Evolutionary conservation across 192 early-diverging fungal species (phyloP).

Genomic region (Coemansia sp.): DNA sequence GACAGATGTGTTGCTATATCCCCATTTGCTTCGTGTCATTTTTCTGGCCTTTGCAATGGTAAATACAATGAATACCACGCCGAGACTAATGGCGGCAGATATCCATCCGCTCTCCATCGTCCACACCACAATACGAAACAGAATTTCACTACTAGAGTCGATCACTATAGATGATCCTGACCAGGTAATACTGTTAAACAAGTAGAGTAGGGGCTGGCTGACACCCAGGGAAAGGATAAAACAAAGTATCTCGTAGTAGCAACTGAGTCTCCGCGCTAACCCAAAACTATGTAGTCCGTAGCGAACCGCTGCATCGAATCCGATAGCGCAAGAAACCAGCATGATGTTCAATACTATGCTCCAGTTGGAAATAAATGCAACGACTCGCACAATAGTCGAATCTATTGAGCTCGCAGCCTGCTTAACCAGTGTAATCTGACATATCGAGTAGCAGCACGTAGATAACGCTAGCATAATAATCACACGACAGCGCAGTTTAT

Average conservation of each 20-base stretch:
- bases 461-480: conserved; percentile 12
- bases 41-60: conserved; percentile 24
- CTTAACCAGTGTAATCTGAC: conserved; percentile 16
- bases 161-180: conserved; percentile 8
- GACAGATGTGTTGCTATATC: conserved; percentile 2
- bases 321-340: conserved; percentile 18
- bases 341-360: conserved; percentile 13
- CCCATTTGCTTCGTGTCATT: not conserved
- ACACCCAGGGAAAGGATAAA: conserved; percentile 9
- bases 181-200: conserved; percentile 21
- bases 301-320: conserved; percentile 24
- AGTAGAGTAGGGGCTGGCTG: conserved; percentile 27
- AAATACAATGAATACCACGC: conserved; percentile 3
- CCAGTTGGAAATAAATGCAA: conserved; percentile 6
- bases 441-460: conserved; percentile 8
- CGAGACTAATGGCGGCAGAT: conserved; percentile 1
- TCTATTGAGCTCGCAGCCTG: not conserved
- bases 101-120: conserved; percentile 25
- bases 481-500: conserved; percentile 25
- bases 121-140: conserved; percentile 21
- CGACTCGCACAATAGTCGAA: not conserved
- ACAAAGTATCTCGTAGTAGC: conserved; percentile 16
- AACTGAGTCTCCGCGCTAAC: conserved; percentile 14
- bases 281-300: conserved; percentile 38
- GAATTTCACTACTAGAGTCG: not conserved